These are phyloP conservation scores for Mycena floridula DNA, from an alignment of 768 basidiomycete genomes.

Conservation along the genomic window DNA sequence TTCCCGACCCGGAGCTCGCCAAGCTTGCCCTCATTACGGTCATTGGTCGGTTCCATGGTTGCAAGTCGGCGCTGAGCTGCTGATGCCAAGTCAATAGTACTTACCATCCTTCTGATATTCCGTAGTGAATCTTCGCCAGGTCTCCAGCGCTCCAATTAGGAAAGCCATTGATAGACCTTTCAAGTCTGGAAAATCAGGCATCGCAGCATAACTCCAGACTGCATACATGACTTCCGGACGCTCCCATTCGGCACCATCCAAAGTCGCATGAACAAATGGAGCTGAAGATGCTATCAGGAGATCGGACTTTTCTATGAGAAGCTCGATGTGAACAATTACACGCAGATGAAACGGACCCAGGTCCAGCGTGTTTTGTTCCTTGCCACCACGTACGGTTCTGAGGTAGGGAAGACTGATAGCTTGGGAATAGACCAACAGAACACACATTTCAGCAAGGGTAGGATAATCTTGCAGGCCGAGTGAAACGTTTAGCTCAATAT, in stretches of 20 bases:
- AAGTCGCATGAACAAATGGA: not conserved
- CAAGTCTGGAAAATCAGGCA: slow-evolving; percentile 4
- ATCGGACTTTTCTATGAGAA: slow-evolving; percentile 5
- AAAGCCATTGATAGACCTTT: slow-evolving; percentile 2
- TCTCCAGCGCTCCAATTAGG: slow-evolving; percentile 1
- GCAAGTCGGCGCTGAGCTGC: slow-evolving; percentile 2
- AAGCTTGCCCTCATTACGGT: slow-evolving; percentile 14
- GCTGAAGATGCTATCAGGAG: not conserved
- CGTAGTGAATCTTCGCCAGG: slow-evolving; percentile 4
- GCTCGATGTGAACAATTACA: slow-evolving; percentile 4
- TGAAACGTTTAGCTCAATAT: slow-evolving; percentile 18
- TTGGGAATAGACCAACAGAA: slow-evolving; percentile 8
- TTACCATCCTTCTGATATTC: no score
- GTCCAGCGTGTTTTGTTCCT: slow-evolving; percentile 11
- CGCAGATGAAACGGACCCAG: slow-evolving; percentile 8
- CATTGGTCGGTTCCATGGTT: slow-evolving; percentile 14
- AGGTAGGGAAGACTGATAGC: slow-evolving; percentile 15
- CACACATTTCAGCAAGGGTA: slow-evolving; percentile 10
- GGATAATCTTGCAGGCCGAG: slow-evolving; percentile 9
- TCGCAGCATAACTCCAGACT: not conserved
- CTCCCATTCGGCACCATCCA: slow-evolving; percentile 7
- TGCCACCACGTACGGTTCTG: slow-evolving; percentile 6
- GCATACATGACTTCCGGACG: slow-evolving; percentile 9
- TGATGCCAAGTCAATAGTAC: no score
- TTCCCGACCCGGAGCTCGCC: not conserved